These are phyloP conservation scores for Boletellus dicymbophilus DNA, from an alignment of 1,284 basidiomycete genomes.

Conservation along the genomic window DNA sequence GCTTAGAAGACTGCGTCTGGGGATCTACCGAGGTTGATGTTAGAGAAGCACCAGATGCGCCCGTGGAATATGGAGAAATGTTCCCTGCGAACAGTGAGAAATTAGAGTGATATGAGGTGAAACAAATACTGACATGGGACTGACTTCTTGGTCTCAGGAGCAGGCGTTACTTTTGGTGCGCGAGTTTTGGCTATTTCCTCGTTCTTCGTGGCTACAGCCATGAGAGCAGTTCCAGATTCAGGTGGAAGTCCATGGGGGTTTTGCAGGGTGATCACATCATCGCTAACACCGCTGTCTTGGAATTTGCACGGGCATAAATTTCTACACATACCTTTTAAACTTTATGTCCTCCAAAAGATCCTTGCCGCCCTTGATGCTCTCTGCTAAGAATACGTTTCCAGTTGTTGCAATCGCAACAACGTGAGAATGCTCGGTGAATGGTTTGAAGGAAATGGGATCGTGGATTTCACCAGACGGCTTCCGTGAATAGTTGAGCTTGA, in stretches of 20 bases:
- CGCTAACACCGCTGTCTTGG: slow-evolving; percentile 41
- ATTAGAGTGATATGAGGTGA: slow-evolving; percentile 2
- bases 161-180: slow-evolving; percentile 36
- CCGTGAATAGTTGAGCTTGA: slow-evolving; percentile 86
- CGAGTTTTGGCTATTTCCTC: slow-evolving; percentile 37
- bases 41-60: slow-evolving; percentile 89
- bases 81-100: slow-evolving; percentile 63
- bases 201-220: slow-evolving; percentile 29
- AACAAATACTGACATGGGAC: slow-evolving; percentile 58
- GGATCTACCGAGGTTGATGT: slow-evolving; percentile 93
- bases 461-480: slow-evolving; percentile 81
- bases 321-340: slow-evolving; percentile 70
- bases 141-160: slow-evolving; percentile 50
- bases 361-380: slow-evolving; percentile 85
- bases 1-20: slow-evolving; percentile 73
- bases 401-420: slow-evolving; percentile 89
- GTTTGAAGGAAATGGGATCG: slow-evolving; percentile 93
- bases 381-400: slow-evolving; percentile 89
- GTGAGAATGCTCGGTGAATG: slow-evolving; percentile 89
- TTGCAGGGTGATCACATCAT: slow-evolving; percentile 92
- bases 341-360: slow-evolving; percentile 87
- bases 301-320: background rate
- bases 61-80: slow-evolving; percentile 87
- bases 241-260: slow-evolving; percentile 77
- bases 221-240: slow-evolving; percentile 36